phyloP scores from a whole-genome alignment of 1,139 yeast genomes.

The Geotrichum klebahnii region DNA sequence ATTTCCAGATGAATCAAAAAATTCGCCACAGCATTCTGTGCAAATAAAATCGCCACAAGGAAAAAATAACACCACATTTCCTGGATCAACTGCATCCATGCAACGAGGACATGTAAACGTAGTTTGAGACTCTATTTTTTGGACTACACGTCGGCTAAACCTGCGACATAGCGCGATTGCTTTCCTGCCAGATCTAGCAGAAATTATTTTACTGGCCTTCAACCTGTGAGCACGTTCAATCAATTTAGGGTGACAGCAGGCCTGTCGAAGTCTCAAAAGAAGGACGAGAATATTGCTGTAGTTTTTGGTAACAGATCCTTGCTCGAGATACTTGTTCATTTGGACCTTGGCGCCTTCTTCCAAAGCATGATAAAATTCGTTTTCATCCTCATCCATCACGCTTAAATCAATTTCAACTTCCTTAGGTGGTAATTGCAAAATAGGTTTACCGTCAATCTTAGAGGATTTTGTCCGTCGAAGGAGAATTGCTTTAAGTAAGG shows the following conservation, averaged over 20 bases:
- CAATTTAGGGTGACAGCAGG: conserved; percentile 79
- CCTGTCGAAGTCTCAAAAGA: conserved; percentile 78
- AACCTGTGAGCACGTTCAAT: conserved; percentile 57
- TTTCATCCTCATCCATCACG: conserved; percentile 52
- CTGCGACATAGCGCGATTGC: conserved; percentile 25
- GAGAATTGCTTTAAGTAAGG: conserved; percentile 68
- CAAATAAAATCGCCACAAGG: conserved; percentile 39
- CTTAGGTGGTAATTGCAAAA: conserved; percentile 65
- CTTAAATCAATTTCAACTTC: conserved; percentile 48
- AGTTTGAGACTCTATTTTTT: conserved; percentile 27
- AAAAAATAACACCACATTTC: conserved; percentile 38
- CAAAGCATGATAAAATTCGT: conserved; percentile 52
- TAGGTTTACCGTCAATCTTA: conserved; percentile 72
- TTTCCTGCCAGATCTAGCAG: conserved; percentile 23
- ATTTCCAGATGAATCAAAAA: conserved; percentile 23
- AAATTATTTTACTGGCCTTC: conserved; percentile 16
- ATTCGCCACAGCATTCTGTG: conserved; percentile 32
- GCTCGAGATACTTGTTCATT: conserved; percentile 52
- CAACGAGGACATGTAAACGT: conserved; percentile 65
- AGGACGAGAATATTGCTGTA: conserved; percentile 66
- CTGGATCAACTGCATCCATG: conserved; percentile 52
- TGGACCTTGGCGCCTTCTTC: conserved; percentile 56
- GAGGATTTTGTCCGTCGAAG: conserved; percentile 75
- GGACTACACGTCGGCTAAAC: conserved; percentile 25
- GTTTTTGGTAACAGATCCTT: conserved; percentile 35